Evolutionary conservation across 345 rosid genomes (phyloP).

Genomic region (Anastatica hierochuntica): DNA sequence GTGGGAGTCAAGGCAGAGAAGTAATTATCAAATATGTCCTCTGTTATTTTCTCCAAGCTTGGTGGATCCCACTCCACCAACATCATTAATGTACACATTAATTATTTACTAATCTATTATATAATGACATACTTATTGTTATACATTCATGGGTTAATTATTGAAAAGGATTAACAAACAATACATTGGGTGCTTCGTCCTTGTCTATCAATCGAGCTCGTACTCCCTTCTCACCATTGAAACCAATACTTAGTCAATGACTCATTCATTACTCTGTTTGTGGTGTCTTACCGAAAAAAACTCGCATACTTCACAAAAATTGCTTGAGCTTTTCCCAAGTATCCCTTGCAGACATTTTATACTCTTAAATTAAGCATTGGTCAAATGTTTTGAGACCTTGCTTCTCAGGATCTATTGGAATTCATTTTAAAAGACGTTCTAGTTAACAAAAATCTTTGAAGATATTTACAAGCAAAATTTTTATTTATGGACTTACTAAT

Average conservation of each 20-base stretch:
- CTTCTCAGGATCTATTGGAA: slow-evolving; percentile 61
- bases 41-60: slow-evolving; percentile 2
- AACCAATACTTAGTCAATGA: background rate
- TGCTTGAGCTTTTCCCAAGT: too few species aligned
- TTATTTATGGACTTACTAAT: slow-evolving; percentile 61
- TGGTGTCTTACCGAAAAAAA: too few species aligned
- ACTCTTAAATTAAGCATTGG: slow-evolving; percentile 74
- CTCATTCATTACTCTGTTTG: too few species aligned
- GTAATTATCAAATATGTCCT: background rate
- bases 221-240: slow-evolving; percentile 49
- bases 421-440: background rate
- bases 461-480: background rate
- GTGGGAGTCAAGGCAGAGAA: too few species aligned
- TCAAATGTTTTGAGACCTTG: slow-evolving; percentile 72
- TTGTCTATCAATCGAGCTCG: slow-evolving; percentile 78
- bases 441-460: background rate
- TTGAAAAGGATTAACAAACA: background rate
- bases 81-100: too few species aligned
- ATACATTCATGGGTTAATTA: background rate
- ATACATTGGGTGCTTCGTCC: slow-evolving; percentile 73
- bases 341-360: slow-evolving; percentile 73
- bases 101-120: background rate
- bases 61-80: slow-evolving; percentile 32
- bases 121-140: background rate
- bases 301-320: too few species aligned